Base-by-base conservation (phyloP, 2,329 filamentous ascomycete species). In the Sporothrix curviconia region DNA sequence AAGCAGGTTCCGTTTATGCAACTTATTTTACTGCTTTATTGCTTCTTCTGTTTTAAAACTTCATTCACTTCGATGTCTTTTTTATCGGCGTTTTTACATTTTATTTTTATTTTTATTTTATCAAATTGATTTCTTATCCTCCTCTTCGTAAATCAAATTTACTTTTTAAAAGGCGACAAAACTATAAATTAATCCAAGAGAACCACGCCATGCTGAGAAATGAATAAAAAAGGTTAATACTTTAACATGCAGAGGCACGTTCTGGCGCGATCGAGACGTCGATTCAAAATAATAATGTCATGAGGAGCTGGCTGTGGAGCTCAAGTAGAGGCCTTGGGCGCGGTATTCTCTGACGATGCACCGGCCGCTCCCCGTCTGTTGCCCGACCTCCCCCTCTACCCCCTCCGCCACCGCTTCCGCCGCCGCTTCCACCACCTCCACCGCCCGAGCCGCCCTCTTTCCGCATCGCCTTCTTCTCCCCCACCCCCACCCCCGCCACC, bases 401-500 rank as follows among this genome's bases (percentile, higher is more conserved):
- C 3, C 19, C 15, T 7, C 28, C 32, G 3, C 30, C 32, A 7
- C 43, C 43, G 11, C 19, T 24, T 37, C 50, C 17, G 19, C 17
- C 17, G 12, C 43, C 49, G 17, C 43, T 40, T 5, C 36, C 24
- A 12, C 43, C 36, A 40, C 44, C 17, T 5, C 28, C 32, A 36
- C 15, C 37, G 12, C 34, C 7, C 15, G 8, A 34, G 46, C 19
- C 28, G 7, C 51, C 28, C 43, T 56, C 55, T 22, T 56, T 56
- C 12, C n/a, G n/a, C n/a, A n/a, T n/a, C n/a, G n/a, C n/a, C n/a
- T n/a, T 17, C 46, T 15, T 51, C 54, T 1, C 51, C 54, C 8
- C 43, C 55, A 5, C 51, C 57, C 25, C 49, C 56, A 30, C 49
- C 56, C 1, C 56, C 54, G 4, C 52, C 58, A 1, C 55, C 59